phyloP scores from a whole-genome alignment of 1,284 basidiomycete species.

The Papiliotrema fonsecae region DNA sequence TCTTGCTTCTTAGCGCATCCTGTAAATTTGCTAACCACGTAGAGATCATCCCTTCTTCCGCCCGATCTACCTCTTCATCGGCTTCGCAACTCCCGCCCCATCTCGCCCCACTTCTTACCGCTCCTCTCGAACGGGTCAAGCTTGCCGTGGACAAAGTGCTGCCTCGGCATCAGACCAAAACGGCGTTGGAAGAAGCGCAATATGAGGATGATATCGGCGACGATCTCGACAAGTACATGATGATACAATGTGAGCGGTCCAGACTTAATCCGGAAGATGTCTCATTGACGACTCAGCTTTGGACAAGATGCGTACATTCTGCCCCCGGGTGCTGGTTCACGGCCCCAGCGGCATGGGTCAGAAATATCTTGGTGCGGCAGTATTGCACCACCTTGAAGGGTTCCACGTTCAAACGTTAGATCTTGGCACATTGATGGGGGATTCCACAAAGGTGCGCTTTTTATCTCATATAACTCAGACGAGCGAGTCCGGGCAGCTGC shows the following conservation, averaged over 20 bases:
- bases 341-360: constrained; percentile 88
- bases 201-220: constrained; percentile 72
- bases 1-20: constrained; percentile 9
- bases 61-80: constrained; percentile 77
- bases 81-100: constrained; percentile 82
- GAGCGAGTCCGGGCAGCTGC: no score
- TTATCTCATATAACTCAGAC: background rate
- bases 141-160: constrained; percentile 63
- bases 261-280: constrained; percentile 2
- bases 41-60: constrained; percentile 93
- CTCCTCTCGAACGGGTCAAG: constrained; percentile 67
- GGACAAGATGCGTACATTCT: constrained; percentile 83
- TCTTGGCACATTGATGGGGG: constrained; percentile 79
- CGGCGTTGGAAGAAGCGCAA: constrained; percentile 88
- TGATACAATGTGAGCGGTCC: constrained; percentile 67
- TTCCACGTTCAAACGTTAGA: constrained; percentile 93
- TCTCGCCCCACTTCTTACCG: constrained; percentile 71
- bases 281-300: constrained; percentile 64
- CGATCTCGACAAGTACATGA: constrained; percentile 73
- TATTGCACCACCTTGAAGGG: constrained; percentile 90
- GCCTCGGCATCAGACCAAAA: constrained; percentile 67
- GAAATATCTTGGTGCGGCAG: constrained; percentile 78
- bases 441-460: constrained; percentile 72
- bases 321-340: constrained; percentile 81
- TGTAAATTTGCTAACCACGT: constrained; percentile 8